Conservation (phyloP, 2,329 filamentous ascomycete genomes). For the Claviceps sp. region DNA sequence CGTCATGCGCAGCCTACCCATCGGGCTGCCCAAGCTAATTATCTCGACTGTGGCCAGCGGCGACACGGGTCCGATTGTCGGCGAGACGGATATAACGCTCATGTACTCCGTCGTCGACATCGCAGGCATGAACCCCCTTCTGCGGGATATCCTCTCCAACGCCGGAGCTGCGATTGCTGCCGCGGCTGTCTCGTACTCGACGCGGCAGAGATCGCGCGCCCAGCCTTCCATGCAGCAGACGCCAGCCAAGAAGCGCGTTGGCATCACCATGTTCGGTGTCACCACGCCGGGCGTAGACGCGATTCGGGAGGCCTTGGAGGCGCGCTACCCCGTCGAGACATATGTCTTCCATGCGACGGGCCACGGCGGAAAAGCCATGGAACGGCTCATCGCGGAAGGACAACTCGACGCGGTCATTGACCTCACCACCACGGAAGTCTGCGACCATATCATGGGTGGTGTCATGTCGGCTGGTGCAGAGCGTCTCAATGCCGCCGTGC, state of each 20-base stretch:
- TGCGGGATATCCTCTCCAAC: constrained; percentile 45
- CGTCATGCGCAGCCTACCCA: constrained; percentile 48
- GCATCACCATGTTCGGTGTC: constrained; percentile 63
- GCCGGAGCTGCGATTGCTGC: constrained; percentile 47
- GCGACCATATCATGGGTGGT: constrained; percentile 49
- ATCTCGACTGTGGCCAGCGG: constrained; percentile 58
- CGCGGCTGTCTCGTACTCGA: constrained; percentile 36
- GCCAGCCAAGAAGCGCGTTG: constrained; percentile 34
- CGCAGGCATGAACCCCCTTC: constrained; percentile 48
- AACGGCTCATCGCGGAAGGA: constrained; percentile 43
- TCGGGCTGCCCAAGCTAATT: constrained; percentile 58
- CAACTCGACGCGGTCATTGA: constrained; percentile 54
- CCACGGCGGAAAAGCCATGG: constrained; percentile 55
- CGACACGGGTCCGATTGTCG: constrained; percentile 50
- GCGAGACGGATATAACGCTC: constrained; percentile 54
- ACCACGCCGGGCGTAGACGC: constrained; percentile 52
- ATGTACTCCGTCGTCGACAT: constrained; percentile 63
- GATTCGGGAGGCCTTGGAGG: constrained; percentile 37
- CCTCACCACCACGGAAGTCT: constrained; percentile 58
- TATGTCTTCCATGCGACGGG: constrained; percentile 61
- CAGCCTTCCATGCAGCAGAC: background rate
- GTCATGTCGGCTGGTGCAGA: constrained; percentile 44
- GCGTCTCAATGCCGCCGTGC: constrained; percentile 43
- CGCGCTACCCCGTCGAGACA: constrained; percentile 35
- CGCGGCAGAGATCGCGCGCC: background rate